Conservation (phyloP, 2,329 filamentous ascomycete species). For the Didymella arachidicola region DNA sequence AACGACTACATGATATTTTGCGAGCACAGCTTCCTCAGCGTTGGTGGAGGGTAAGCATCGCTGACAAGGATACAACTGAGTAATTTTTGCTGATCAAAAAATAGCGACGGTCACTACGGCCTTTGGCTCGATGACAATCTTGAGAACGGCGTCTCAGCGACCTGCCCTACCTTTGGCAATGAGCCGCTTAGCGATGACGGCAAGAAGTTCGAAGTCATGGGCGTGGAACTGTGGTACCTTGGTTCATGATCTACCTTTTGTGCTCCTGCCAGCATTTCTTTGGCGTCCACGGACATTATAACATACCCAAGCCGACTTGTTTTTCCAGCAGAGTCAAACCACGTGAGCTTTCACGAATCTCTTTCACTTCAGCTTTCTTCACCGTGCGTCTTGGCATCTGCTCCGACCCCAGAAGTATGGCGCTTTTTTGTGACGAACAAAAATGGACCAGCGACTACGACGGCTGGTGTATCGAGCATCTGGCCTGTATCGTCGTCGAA, state of each 20-base stretch:
- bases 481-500: too few species aligned
- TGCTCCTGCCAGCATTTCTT: too few species aligned
- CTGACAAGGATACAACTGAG: not conserved
- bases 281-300: too few species aligned
- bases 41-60: constrained; percentile 74
- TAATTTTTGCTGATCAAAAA: constrained; percentile 9
- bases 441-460: too few species aligned
- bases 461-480: too few species aligned
- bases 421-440: too few species aligned
- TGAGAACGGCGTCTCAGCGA: constrained; percentile 81
- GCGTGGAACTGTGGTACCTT: constrained; percentile 93
- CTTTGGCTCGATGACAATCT: constrained; percentile 91
- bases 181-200: constrained; percentile 93
- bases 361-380: too few species aligned
- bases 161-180: constrained; percentile 92
- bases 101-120: constrained; percentile 82
- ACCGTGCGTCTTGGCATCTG: too few species aligned
- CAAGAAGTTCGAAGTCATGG: constrained; percentile 87
- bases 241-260: constrained; percentile 55
- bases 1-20: constrained; percentile 98
- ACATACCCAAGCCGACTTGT: too few species aligned
- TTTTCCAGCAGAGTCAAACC: too few species aligned
- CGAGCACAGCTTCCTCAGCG: constrained; percentile 81
- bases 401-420: too few species aligned
- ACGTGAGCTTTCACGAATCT: too few species aligned